Evolutionary conservation across 345 rosid genomes (phyloP), one percentile per base, ranked within the genome.

Genomic region (Citrus reticulata): DNA sequence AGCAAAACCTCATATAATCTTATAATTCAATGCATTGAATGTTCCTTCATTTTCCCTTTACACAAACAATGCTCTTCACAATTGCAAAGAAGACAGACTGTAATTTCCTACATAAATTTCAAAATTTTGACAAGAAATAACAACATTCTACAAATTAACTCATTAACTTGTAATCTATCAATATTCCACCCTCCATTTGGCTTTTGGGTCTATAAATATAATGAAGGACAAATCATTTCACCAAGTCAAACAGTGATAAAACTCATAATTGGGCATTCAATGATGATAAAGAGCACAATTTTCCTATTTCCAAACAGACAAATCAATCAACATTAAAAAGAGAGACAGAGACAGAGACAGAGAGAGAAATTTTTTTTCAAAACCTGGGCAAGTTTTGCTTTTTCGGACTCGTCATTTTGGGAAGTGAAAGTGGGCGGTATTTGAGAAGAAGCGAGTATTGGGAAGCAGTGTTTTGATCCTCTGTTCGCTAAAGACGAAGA

Each of bases 361-460:
- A 4, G 70, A 10, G 11, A 76, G 51, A 64, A 17, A 78, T 1
- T 25, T 22, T 24, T 24, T 17, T 61, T 68, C 69, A 60, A 72
- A 49, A 91, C 97, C 97, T 90, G 95, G 66, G 95, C 95, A 75
- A 93, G 94, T 27, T 89, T 91, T 54, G 92, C 92, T 71, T 74
- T 91, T 40, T 91, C 97, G 9, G 83, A 60, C 24, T 93, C 97
- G 76, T 81, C 85, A 62, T 72, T 81, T 61, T 75, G 68, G 30
- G 91, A 77, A 55, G 83, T 72, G 61, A 81, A 89, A 81, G 83
- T 4, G 32, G 92, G 72, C 37, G 93, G 78, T 22, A 80, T 72
- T 3, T 88, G 80, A 78, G 87, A 85, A 7, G 92, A 87, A 55
- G 85, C 83, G 29, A 66, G 74, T 71, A 14, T 60, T 32, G 81